Base-by-base conservation (phyloP, 805 yeast species). In the Osmozyma mogii region DNA sequence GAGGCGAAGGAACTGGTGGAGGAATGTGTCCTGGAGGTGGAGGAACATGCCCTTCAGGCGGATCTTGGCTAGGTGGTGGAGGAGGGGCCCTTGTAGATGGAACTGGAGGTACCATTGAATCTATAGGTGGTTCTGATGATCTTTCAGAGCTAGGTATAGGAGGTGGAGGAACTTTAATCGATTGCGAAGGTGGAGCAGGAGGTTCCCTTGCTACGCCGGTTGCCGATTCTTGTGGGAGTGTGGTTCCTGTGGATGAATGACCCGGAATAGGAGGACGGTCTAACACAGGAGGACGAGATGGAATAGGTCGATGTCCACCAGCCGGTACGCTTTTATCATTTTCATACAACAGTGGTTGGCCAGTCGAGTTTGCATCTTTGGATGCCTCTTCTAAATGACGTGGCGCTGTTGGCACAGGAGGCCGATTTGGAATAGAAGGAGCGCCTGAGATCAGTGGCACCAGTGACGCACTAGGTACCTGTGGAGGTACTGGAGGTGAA, bases 41-140 rank as follows among this genome's bases (percentile, higher is more conserved):
- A 3, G 34, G 30, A 10, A 27, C 9, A 15, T 27, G 16, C 8
- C 36, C 28, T n/a, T 20, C 25, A 15, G 25, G 6, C 12, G 14
- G 11, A 10, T 25, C 10, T 7, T 5, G 27, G 10, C 33, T 19
- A 15, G 18, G 23, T 18, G 47, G 38, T 16, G 31, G 29, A 4
- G 49, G 40, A 22, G 52, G 50, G n/a, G 49, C 36, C 25, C 41
- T 30, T 7, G 40, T 31, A 10, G 38, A 35, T 17, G 45, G 43
- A 21, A 39, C 31, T 7, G 44, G 27, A 15, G 42, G 34, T 6
- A 36, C 31, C 3, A 43, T 35, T n/a, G 48, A 39, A 24, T 34
- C 15, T 8, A 24, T n/a, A 17, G 36, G 19, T 14, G 15, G 11
- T 16, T 12, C 14, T 17, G 16, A 15, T 15, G 27, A 9, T 27